A percentile compares a stretch with the other conserved stretches of the same genome.
Conservation (phyloP, 2,329 filamentous ascomycete species). For the Tolypocladium paradoxum region DNA sequence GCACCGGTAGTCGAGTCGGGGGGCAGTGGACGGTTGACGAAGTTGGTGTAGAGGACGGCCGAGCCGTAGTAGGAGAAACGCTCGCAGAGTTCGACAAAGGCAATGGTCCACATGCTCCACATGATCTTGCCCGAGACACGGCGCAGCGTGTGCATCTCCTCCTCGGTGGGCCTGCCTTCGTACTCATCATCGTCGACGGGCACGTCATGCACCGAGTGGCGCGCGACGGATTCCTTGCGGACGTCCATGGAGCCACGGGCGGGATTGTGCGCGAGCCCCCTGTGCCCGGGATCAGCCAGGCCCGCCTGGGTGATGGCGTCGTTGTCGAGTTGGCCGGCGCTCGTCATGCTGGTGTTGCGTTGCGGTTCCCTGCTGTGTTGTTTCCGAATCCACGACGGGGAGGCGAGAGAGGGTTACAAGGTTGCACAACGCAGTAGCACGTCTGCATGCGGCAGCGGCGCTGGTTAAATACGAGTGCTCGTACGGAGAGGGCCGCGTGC, state of each 20-base stretch:
- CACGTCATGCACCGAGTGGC: slow-evolving; percentile 6
- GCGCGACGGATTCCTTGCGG: slow-evolving; percentile 7
- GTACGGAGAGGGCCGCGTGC: neutral
- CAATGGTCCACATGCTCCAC: slow-evolving; percentile 57
- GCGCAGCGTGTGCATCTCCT: slow-evolving; percentile 50
- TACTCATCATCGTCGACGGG: slow-evolving; percentile 1
- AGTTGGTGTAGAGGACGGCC: slow-evolving; percentile 57
- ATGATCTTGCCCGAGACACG: slow-evolving; percentile 55
- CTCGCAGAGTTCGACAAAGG: slow-evolving; percentile 65
- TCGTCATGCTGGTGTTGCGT: slow-evolving; percentile 18
- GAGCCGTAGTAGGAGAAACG: slow-evolving; percentile 71
- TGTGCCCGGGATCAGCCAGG: slow-evolving; percentile 19
- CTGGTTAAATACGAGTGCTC: neutral
- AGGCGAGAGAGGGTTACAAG: no score
- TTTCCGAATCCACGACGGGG: neutral
- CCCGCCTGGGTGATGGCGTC: slow-evolving; percentile 24
- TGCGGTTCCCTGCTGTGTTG: neutral
- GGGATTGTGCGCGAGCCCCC: slow-evolving; percentile 13
- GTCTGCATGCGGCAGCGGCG: neutral
- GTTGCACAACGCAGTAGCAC: neutral
- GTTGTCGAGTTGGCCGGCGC: slow-evolving; percentile 21
- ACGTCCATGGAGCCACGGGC: slow-evolving; percentile 19
- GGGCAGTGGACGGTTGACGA: slow-evolving; percentile 46
- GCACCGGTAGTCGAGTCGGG: slow-evolving; percentile 42
- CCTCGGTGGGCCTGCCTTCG: slow-evolving; percentile 42